These are phyloP conservation scores for Arabidopsis hybrid DNA, from an alignment of 441 rosid genomes.

Conservation along the genomic window DNA sequence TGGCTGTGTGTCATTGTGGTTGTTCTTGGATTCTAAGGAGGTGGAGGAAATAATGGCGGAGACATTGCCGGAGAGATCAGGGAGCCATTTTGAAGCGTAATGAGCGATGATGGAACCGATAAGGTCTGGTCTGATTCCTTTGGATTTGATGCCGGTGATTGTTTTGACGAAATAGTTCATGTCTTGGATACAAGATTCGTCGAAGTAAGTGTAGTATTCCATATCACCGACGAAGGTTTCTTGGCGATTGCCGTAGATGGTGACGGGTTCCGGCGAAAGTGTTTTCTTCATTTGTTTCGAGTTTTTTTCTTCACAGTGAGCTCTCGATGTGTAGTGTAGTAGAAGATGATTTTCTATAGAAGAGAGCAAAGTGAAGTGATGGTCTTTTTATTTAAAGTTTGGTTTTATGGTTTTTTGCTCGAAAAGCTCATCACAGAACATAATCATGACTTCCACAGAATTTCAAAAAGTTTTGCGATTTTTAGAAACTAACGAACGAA, in stretches of 20 bases:
- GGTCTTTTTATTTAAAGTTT: slow-evolving; percentile 10
- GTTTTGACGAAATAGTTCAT: slow-evolving; percentile 94
- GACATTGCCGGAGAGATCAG: slow-evolving; percentile 51
- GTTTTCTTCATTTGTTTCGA: slow-evolving; percentile 52
- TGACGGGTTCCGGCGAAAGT: slow-evolving; percentile 47
- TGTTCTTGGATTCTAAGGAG: slow-evolving; percentile 28
- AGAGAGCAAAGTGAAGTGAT: slow-evolving; percentile 16
- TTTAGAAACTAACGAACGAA: not conserved
- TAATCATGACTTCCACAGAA: slow-evolving; percentile 27
- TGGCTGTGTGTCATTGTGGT: slow-evolving; percentile 32
- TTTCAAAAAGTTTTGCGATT: slow-evolving; percentile 17
- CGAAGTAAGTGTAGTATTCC: slow-evolving; percentile 66
- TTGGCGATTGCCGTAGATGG: slow-evolving; percentile 38
- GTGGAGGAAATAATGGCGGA: slow-evolving; percentile 3
- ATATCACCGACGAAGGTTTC: slow-evolving; percentile 35
- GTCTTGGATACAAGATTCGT: slow-evolving; percentile 89
- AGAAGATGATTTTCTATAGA: not conserved
- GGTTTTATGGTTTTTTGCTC: slow-evolving; percentile 12
- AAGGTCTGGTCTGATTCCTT: slow-evolving; percentile 86
- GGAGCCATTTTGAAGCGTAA: slow-evolving; percentile 74
- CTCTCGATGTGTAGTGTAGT: slow-evolving; percentile 22
- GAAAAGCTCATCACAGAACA: slow-evolving; percentile 6
- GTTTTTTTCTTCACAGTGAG: slow-evolving; percentile 4
- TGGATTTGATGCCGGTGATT: slow-evolving; percentile 74
- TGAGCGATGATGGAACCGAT: slow-evolving; percentile 90